phyloP scores from a whole-genome alignment of 768 basidiomycete species.

The Russula lepida region DNA sequence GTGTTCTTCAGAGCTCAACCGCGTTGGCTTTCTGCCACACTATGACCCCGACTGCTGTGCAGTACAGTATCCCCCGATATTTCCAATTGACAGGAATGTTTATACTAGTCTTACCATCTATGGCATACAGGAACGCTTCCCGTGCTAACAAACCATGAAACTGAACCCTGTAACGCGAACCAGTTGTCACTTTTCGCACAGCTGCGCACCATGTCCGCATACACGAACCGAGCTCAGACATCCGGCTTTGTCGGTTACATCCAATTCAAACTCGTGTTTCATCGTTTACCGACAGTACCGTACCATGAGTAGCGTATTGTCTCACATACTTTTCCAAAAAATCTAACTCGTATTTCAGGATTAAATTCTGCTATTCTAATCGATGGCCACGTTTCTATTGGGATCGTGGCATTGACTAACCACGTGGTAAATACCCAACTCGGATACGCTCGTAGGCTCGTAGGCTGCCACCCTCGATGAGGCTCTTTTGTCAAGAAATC shows the following conservation, averaged over 20 bases:
- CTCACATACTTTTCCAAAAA: neutral
- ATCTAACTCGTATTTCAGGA: neutral
- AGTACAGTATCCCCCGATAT: neutral
- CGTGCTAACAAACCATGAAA: neutral
- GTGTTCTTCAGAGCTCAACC: neutral
- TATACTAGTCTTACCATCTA: neutral
- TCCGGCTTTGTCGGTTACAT: neutral
- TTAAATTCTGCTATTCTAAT: neutral
- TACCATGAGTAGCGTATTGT: neutral
- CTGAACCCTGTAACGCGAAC: neutral
- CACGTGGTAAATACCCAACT: neutral
- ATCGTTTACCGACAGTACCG: neutral
- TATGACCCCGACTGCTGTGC: neutral
- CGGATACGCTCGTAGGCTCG: neutral
- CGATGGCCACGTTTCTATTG: too few species aligned
- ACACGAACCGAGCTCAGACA: neutral
- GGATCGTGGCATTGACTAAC: too few species aligned
- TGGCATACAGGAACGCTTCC: neutral
- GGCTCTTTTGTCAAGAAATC: neutral
- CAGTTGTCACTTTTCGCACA: neutral
- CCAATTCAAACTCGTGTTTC: neutral
- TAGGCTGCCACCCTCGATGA: neutral
- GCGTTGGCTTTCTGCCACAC: neutral
- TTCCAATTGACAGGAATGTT: neutral
- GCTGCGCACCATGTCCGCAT: neutral